Evolutionary conservation across 768 basidiomycete genomes (phyloP).

Genomic region (Tylopilus felleus): DNA sequence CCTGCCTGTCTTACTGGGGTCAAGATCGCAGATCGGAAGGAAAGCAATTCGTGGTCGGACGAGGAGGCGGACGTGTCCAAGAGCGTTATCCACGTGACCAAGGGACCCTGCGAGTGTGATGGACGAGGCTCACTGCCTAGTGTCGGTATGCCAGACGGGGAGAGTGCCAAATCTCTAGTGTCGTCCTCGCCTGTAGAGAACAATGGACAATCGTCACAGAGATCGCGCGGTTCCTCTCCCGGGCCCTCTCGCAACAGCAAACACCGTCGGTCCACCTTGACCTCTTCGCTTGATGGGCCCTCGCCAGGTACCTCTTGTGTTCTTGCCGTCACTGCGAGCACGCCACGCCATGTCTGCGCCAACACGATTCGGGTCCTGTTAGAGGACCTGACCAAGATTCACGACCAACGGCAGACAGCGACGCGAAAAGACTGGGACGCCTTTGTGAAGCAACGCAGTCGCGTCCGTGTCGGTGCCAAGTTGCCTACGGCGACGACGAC

Average conservation of each 20-base stretch:
- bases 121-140: slow-evolving; percentile 21
- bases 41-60: slow-evolving; percentile 75
- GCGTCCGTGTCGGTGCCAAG: slow-evolving; percentile 36
- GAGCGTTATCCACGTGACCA: slow-evolving; percentile 36
- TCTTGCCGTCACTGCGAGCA: slow-evolving; percentile 56
- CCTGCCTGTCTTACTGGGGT: slow-evolving; percentile 86
- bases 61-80: slow-evolving; percentile 46
- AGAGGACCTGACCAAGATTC: slow-evolving; percentile 72
- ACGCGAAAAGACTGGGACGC: slow-evolving; percentile 84
- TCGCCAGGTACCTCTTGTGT: slow-evolving; percentile 41
- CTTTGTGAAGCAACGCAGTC: slow-evolving; percentile 71
- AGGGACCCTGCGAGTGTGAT: slow-evolving; percentile 40
- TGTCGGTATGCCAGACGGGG: slow-evolving; percentile 7
- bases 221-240: slow-evolving; percentile 38
- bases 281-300: slow-evolving; percentile 24
- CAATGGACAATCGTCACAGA: slow-evolving; percentile 26
- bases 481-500: slow-evolving; percentile 16
- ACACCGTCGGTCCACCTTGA: slow-evolving; percentile 40
- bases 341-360: slow-evolving; percentile 72
- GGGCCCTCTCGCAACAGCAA: slow-evolving; percentile 52
- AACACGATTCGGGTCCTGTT: slow-evolving; percentile 74
- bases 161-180: slow-evolving; percentile 6
- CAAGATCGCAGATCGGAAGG: slow-evolving; percentile 80
- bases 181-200: slow-evolving; percentile 21
- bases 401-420: slow-evolving; percentile 70